Evolutionary conservation across 2,329 filamentous ascomycete species (phyloP).

Genomic region (Verticillium zaregamsianum): DNA sequence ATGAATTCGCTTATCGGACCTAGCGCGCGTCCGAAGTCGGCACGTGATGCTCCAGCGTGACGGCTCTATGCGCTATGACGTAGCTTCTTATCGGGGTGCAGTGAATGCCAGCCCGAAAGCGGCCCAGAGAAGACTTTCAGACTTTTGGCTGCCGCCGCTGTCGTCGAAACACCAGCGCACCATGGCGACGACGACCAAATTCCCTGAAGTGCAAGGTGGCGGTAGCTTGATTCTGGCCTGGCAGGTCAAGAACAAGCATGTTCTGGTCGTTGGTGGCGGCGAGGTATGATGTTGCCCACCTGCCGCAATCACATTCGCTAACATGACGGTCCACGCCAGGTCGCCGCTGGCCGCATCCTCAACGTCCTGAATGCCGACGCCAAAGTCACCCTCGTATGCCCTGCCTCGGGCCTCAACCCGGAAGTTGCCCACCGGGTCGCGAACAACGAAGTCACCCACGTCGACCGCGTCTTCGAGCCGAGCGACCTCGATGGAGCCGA

Average conservation of each 20-base stretch:
- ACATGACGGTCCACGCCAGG: constrained; percentile 46
- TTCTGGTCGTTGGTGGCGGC: constrained; percentile 91
- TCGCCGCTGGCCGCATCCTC: constrained; percentile 89
- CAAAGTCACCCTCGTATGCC: constrained; percentile 80
- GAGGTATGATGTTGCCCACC: constrained; percentile 57
- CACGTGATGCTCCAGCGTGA: neutral
- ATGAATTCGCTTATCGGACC: too few species aligned
- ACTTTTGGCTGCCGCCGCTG: neutral
- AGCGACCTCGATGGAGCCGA: constrained; percentile 76
- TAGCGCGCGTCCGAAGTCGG: neutral
- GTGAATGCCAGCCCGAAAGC: neutral
- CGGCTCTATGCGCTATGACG: neutral
- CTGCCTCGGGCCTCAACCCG: constrained; percentile 73
- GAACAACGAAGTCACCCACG: constrained; percentile 69
- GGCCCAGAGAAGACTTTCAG: neutral
- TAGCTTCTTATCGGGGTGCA: neutral
- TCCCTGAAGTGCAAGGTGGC: constrained; percentile 80
- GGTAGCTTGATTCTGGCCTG: constrained; percentile 93
- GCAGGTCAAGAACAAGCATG: constrained; percentile 85
- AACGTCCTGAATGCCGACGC: constrained; percentile 95
- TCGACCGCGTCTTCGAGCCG: constrained; percentile 81
- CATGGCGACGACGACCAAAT: constrained; percentile 37
- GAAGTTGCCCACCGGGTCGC: constrained; percentile 82
- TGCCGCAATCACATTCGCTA: neutral
- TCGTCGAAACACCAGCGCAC: neutral